Evolutionary conservation across 495 filamentous ascomycete species (phyloP).

Genomic region (Penicillium flavigenum): DNA sequence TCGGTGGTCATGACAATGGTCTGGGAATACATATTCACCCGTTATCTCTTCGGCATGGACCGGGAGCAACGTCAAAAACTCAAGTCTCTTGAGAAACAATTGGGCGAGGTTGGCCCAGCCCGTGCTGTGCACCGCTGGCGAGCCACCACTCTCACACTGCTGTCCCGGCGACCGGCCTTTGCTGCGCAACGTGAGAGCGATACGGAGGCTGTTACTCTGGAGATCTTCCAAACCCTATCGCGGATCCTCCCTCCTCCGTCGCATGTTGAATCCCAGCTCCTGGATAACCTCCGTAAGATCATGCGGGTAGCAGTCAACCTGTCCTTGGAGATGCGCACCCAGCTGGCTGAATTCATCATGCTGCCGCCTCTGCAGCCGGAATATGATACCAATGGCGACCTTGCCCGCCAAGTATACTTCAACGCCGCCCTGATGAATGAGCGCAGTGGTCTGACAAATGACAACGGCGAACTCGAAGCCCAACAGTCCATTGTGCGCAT

Average conservation of each 20-base stretch:
- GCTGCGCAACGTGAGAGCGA: conserved; percentile 73
- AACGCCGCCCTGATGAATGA: conserved; percentile 93
- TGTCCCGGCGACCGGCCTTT: conserved; percentile 74
- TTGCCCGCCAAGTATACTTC: conserved; percentile 78
- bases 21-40: conserved; percentile 95
- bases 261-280: conserved; percentile 68
- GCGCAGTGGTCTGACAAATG: conserved; percentile 64
- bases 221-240: conserved; percentile 75
- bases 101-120: conserved; percentile 80
- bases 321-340: conserved; percentile 93
- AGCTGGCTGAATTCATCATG: conserved; percentile 96
- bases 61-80: conserved; percentile 95
- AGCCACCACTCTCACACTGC: conserved; percentile 84
- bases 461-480: conserved; percentile 75
- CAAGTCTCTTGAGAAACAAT: conserved; percentile 84
- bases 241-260: conserved; percentile 81
- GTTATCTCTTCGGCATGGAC: conserved; percentile 98
- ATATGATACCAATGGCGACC: conserved; percentile 89
- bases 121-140: conserved; percentile 93
- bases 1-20: conserved; percentile 97
- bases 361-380: conserved; percentile 92
- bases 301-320: conserved; percentile 79
- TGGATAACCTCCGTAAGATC: conserved; percentile 78
- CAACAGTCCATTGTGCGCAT: conserved; percentile 77
- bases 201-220: conserved; percentile 83